Evolutionary conservation across 2,329 filamentous ascomycete species (phyloP).

Genomic region (Xylaria sp.): DNA sequence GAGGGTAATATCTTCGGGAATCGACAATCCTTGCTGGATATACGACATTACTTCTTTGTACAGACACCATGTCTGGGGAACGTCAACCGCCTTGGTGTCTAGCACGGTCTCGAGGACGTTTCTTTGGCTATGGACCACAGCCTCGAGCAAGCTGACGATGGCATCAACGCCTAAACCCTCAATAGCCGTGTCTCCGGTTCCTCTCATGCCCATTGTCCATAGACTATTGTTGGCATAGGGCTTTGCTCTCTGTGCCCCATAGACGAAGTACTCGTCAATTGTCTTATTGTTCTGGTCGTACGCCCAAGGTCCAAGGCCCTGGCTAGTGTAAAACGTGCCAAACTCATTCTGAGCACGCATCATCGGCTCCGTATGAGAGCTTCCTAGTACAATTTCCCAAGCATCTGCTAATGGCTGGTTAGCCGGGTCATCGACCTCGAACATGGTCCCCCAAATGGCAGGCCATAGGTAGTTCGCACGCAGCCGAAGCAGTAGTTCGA

Average conservation of each 20-base stretch:
- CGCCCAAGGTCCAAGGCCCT: conserved; percentile 68
- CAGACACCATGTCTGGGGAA: conserved; percentile 77
- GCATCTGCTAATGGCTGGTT: conserved; percentile 77
- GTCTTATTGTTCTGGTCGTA: conserved; percentile 76
- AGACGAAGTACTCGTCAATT: conserved; percentile 74
- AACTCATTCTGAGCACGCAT: conserved; percentile 70
- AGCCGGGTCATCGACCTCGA: conserved; percentile 75
- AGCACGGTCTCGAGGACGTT: conserved; percentile 68
- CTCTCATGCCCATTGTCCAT: conserved; percentile 77
- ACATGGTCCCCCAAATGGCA: conserved; percentile 76
- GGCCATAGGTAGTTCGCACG: conserved; percentile 83
- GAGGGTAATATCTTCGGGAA: conserved; percentile 71
- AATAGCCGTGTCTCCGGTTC: conserved; percentile 72
- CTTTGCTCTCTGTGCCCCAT: conserved; percentile 72
- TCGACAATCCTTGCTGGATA: conserved; percentile 69
- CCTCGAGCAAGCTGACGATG: conserved; percentile 68
- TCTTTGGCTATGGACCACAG: conserved; percentile 70
- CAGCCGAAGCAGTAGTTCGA: conserved; percentile 75
- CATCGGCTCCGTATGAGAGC: conserved; percentile 80
- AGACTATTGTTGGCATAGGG: conserved; percentile 72
- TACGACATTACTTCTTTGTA: conserved; percentile 81
- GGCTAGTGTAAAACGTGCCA: conserved; percentile 57
- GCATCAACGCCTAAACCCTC: conserved; percentile 64
- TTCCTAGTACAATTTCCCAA: conserved; percentile 79
- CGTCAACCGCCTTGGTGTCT: conserved; percentile 60